Evolutionary conservation across 2,329 filamentous ascomycete species (phyloP).

Genomic region (Verticillium tricorpus): DNA sequence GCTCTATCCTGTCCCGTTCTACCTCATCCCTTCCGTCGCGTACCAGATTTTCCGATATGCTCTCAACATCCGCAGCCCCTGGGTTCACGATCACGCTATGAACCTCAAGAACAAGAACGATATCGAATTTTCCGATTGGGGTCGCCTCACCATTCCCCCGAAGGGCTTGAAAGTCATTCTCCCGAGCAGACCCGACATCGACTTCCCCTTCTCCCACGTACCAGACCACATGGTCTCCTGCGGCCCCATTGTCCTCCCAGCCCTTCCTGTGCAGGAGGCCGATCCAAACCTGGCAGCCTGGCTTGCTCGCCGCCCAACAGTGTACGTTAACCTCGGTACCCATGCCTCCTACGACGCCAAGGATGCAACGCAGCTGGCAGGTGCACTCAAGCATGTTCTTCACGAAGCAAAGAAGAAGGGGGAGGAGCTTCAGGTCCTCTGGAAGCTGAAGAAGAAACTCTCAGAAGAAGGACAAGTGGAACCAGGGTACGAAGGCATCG

Average conservation of each 20-base stretch:
- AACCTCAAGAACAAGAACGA: background rate
- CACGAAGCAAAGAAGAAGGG: conserved; percentile 2
- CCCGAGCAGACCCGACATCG: too few relatives aligned
- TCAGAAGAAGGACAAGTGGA: background rate
- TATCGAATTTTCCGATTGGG: background rate
- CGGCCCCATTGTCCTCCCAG: conserved; percentile 41
- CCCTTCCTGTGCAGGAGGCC: conserved; percentile 26
- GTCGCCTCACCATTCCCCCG: background rate
- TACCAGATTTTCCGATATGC: conserved; percentile 1
- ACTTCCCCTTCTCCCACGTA: too few relatives aligned
- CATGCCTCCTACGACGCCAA: conserved; percentile 17
- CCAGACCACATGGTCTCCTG: conserved; percentile 16
- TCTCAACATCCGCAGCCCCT: background rate
- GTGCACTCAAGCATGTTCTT: conserved; percentile 29
- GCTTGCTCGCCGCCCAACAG: conserved; percentile 34
- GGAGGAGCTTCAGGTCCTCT: conserved; percentile 22
- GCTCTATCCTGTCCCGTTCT: conserved; percentile 40
- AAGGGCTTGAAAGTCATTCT: too few relatives aligned
- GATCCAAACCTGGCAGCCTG: conserved; percentile 38
- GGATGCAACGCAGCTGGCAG: conserved; percentile 33
- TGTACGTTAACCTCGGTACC: conserved; percentile 44
- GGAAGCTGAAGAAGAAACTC: conserved; percentile 25
- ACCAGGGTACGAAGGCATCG: background rate
- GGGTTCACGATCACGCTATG: background rate
- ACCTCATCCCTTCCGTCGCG: conserved; percentile 12